These are phyloP conservation scores for Aspergillus novofumigatus DNA, from an alignment of 2,329 filamentous ascomycete genomes.

Conservation along the genomic window DNA sequence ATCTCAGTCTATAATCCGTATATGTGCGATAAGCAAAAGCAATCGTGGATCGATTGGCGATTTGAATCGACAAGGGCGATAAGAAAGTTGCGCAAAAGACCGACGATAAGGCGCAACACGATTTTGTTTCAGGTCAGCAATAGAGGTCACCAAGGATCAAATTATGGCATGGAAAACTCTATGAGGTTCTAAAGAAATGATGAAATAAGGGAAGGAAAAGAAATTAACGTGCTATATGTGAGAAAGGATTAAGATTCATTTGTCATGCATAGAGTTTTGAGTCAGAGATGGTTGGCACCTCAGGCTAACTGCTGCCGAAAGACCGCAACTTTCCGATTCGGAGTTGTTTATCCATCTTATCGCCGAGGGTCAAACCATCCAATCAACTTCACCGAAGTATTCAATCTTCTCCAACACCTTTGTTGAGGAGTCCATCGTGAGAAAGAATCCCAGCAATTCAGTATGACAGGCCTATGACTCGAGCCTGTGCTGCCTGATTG, in stretches of 20 bases:
- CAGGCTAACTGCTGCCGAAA: background rate
- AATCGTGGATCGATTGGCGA: background rate
- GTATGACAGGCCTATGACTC: too few species aligned
- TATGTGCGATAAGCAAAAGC: background rate
- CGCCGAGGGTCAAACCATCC: too few species aligned
- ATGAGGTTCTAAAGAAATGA: background rate
- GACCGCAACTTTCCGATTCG: constrained; percentile 2
- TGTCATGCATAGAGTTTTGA: background rate
- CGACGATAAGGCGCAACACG: background rate
- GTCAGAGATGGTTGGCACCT: background rate
- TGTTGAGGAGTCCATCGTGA: too few species aligned
- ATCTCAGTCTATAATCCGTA: background rate
- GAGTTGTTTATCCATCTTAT: background rate
- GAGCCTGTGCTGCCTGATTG: too few species aligned
- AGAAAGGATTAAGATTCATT: background rate
- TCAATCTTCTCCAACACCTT: too few species aligned
- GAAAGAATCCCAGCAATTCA: too few species aligned
- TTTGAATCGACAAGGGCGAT: background rate
- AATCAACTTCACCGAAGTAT: too few species aligned
- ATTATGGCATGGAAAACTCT: background rate
- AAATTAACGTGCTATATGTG: background rate
- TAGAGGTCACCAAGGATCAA: background rate
- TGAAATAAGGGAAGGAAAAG: background rate
- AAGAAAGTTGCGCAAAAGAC: background rate
- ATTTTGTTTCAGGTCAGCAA: background rate